Evolutionary conservation across 345 rosid genomes (phyloP), one percentile per base, ranked within the genome.

Genomic region (Psidium friedrichsthalianum): DNA sequence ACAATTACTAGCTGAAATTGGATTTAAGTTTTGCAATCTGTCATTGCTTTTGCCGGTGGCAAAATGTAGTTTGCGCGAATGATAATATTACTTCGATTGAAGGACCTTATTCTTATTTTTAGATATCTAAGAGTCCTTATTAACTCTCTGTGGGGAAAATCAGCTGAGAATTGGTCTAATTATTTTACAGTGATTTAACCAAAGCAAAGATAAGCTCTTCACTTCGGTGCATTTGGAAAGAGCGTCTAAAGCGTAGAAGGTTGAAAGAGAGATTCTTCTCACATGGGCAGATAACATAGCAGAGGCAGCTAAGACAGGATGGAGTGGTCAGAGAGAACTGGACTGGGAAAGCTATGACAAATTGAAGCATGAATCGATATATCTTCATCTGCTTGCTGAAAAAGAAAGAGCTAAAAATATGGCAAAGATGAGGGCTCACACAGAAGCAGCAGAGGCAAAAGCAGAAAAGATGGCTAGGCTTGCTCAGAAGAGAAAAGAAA

Each of bases 291-390:
- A 89, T 64, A 91, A 84, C 88, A 86, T 93, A 89, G 94, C 96
- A 82, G 90, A 90, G 88, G 93, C 94, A 86, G 97, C 98, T 81
- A 94, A 90, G 90, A 90, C 87, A 87, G 98, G 98, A 89, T 92
- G 93, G 84, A 87, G 8, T 59, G 93, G 89, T n/a, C 90, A 94
- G 84, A 83, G 85, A 69, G 94, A 91, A 88, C 93, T 94, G 49
- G 90, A 91, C 2, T 96, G 98, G 98, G 92, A 95, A 84, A 93
- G 98, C 86, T 93, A 92, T 85, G 93, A 94, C 15, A 90, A 83
- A 82, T 88, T 92, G 25, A 87, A 89, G 88, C 89, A 89, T 87
- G 95, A 94, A 85, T 94, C 74, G 86, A 84, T 85, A 86, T 90
- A 89, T 87, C 92, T 91, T 82, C 88, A 88, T 47, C 64, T 85